Evolutionary conservation across 257 asterid genomes (phyloP).

Genomic region (Catharanthus roseus): DNA sequence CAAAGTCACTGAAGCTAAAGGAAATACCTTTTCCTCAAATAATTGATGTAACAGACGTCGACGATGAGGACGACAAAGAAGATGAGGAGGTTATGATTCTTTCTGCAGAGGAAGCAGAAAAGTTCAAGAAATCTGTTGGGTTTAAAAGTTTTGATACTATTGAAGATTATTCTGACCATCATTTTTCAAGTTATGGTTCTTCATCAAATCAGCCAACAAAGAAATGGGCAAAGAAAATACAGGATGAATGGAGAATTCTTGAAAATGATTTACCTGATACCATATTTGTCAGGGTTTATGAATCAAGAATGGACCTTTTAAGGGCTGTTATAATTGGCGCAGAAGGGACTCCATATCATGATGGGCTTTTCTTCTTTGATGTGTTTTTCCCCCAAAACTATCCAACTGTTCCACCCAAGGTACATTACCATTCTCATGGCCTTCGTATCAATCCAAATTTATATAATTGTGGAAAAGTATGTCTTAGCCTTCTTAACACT

Average conservation of each 20-base stretch:
- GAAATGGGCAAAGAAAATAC: slow-evolving; percentile 22
- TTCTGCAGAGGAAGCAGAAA: no score
- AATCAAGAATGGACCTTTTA: slow-evolving; percentile 32
- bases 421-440: slow-evolving; percentile 30
- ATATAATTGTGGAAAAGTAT: slow-evolving; percentile 29
- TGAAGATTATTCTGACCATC: slow-evolving; percentile 21
- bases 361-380: slow-evolving; percentile 35
- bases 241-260: slow-evolving; percentile 32
- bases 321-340: slow-evolving; percentile 34
- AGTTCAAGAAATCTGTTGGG: background rate
- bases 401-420: slow-evolving; percentile 29
- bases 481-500: slow-evolving; percentile 37
- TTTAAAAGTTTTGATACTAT: slow-evolving; percentile 24
- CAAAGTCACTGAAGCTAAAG: background rate
- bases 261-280: slow-evolving; percentile 33
- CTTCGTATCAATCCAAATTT: slow-evolving; percentile 32
- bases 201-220: slow-evolving; percentile 16
- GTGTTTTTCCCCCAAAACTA: slow-evolving; percentile 26
- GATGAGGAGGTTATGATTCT: no score
- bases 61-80: background rate
- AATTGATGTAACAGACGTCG: background rate
- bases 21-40: background rate
- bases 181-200: background rate
- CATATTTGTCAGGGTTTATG: slow-evolving; percentile 32
- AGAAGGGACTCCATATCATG: slow-evolving; percentile 38